Evolutionary conservation across 768 basidiomycete genomes (phyloP), one percentile per base, ranked within the genome.

Genomic region (Podaxis sp.): DNA sequence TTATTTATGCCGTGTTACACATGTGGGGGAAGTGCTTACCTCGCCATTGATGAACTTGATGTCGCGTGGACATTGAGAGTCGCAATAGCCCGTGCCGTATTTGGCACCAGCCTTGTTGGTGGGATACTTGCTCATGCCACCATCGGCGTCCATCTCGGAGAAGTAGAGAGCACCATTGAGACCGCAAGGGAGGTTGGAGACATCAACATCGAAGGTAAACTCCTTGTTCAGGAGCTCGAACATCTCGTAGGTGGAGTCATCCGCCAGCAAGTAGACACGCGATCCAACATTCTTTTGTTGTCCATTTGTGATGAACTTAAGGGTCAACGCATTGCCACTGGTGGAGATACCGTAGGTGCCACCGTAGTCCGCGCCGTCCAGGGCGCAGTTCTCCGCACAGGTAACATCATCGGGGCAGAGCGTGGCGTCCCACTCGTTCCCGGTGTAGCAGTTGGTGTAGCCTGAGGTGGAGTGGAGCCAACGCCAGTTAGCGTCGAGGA

Each of bases 401-500:
- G 75, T 74, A 7, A 63, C 65, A 48, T 69, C 66, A 66, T 76
- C 72, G 28, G 77, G 72, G 70, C 79, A 80, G 50, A 78, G 63
- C 42, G 78, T 68, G 3, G 73, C 63, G 35, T 67, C 62, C 64
- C 66, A 67, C 40, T 63, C 63, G 63, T 67, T 67, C 7, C 64
- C 66, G 53, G 77, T 79, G 64, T 70, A 71, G 61, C 70, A 71
- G 59, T 71, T 71, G 63, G 65, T 69, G 44, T 61, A 66, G 55
- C 67, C 64, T 28, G 53, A 37, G 48, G 65, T 69, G 60, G 54
- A 63, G 64, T 76, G 74, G n/a, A 74, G 61, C 76, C 76, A 79
- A 50, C 78, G 77, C 78, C 78, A 79, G 72, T 79, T 78, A 52
- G 75, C 50, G 65, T 79, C 78, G 68, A 80, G 73, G 16, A 74